Evolutionary conservation across 176 grass and related monocot genomes (phyloP).

Genomic region (Eremochloa ophiuroides): DNA sequence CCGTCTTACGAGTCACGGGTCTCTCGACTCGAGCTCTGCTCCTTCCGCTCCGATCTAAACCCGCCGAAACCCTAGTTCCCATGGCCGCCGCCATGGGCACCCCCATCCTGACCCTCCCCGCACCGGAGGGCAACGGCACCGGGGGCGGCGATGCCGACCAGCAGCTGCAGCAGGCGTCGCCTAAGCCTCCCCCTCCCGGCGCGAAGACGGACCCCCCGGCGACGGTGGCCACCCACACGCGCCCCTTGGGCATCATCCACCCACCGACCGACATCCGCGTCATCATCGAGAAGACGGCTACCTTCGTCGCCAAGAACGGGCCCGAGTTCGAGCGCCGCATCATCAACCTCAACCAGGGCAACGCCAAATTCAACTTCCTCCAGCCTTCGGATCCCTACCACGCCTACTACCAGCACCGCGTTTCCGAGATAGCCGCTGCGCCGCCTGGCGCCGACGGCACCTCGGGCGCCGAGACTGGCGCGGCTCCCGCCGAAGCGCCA

Average conservation of each 20-base stretch:
- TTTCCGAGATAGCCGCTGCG: constrained; percentile 48
- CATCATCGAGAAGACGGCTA: constrained; percentile 87
- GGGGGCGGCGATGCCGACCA: neutral
- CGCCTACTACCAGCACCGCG: constrained; percentile 78
- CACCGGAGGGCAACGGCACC: constrained; percentile 27
- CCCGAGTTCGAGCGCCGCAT: constrained; percentile 78
- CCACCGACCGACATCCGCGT: constrained; percentile 81
- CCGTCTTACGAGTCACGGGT: neutral
- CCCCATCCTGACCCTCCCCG: constrained; percentile 20
- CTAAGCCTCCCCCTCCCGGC: neutral
- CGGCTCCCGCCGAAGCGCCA: neutral
- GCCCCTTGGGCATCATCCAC: constrained; percentile 79
- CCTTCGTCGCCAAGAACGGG: constrained; percentile 90
- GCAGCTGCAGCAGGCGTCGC: neutral
- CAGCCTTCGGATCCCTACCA: constrained; percentile 82
- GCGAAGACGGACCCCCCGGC: constrained; percentile 21
- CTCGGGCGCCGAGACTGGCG: constrained; percentile 10
- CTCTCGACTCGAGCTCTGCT: neutral
- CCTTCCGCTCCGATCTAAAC: constrained; percentile 25
- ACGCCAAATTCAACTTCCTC: constrained; percentile 93
- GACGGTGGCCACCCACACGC: constrained; percentile 76
- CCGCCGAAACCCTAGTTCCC: constrained; percentile 36
- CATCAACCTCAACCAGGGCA: constrained; percentile 62
- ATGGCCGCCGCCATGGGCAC: constrained; percentile 13
- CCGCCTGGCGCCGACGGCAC: constrained; percentile 22